Conservation (phyloP, 1,284 basidiomycete genomes). For the Puccinia horiana region DNA sequence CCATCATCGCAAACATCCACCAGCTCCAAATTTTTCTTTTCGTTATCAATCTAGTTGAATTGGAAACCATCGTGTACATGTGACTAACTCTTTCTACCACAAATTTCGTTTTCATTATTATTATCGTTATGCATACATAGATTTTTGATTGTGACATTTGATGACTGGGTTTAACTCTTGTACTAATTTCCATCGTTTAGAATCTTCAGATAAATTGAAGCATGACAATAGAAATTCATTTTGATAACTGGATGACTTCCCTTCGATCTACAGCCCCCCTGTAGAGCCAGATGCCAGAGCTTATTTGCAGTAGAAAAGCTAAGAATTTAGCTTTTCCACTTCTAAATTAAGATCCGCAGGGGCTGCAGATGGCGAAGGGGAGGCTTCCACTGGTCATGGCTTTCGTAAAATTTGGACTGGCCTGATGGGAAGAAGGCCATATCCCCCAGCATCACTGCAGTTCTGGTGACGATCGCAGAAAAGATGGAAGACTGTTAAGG, state of each 20-base stretch:
- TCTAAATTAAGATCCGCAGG: too few species aligned
- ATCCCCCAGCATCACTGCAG: too few species aligned
- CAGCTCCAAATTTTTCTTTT: too few species aligned
- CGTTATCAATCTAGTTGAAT: conserved; percentile 2
- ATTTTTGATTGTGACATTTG: background rate
- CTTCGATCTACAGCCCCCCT: too few species aligned
- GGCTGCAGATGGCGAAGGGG: too few species aligned
- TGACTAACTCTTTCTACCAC: background rate
- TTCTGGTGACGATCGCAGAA: too few species aligned
- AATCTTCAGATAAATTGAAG: background rate
- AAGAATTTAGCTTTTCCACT: too few species aligned
- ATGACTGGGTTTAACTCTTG: too few species aligned
- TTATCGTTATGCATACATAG: background rate
- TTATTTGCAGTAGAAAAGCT: too few species aligned
- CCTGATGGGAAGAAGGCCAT: background rate
- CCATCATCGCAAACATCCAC: background rate
- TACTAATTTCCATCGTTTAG: background rate
- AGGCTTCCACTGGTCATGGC: background rate
- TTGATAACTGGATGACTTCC: too few species aligned
- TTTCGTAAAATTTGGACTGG: background rate
- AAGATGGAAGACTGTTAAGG: too few species aligned
- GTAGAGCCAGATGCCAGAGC: too few species aligned
- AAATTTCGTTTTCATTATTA: background rate
- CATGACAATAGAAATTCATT: background rate
- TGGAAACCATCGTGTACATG: background rate